Conservation (phyloP, 768 basidiomycete species). For the Gloeopeniophorella convolvens region DNA sequence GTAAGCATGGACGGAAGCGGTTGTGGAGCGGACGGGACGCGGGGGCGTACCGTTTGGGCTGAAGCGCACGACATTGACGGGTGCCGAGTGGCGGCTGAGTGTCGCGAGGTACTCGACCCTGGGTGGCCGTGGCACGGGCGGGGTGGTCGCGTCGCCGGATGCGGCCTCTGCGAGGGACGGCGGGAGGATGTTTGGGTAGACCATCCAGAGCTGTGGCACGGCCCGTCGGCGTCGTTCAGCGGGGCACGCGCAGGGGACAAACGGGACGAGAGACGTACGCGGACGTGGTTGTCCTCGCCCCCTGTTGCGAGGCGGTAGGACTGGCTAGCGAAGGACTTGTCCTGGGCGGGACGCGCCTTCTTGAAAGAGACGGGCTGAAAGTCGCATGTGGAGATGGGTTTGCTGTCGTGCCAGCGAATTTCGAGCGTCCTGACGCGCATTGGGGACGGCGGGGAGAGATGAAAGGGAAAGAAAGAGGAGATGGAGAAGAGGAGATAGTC, state of each 20-base stretch:
- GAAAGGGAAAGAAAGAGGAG: conserved; percentile 2
- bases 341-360: conserved; percentile 63
- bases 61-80: conserved; percentile 95
- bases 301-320: conserved; percentile 90
- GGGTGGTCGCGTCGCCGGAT: conserved; percentile 27
- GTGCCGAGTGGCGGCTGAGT: conserved; percentile 83
- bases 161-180: conserved; percentile 44
- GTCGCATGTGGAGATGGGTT: conserved; percentile 94
- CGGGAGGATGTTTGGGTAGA: conserved; percentile 84
- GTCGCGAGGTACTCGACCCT: conserved; percentile 96
- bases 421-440: conserved; percentile 90
- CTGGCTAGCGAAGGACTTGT: conserved; percentile 55
- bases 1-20: too few species aligned
- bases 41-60: conserved; percentile 76
- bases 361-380: conserved; percentile 84
- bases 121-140: conserved; percentile 50
- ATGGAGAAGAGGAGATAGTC: not conserved
- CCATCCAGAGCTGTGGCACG: conserved; percentile 75
- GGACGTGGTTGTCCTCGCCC: conserved; percentile 94
- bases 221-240: not conserved
- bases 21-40: conserved; percentile 2
- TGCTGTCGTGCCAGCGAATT: conserved; percentile 94
- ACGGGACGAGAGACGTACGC: conserved; percentile 51
- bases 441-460: conserved; percentile 20
- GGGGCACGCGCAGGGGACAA: not conserved